These are phyloP conservation scores for Biscogniauxia marginata DNA, from an alignment of 2,329 filamentous ascomycete species.

Conservation along the genomic window DNA sequence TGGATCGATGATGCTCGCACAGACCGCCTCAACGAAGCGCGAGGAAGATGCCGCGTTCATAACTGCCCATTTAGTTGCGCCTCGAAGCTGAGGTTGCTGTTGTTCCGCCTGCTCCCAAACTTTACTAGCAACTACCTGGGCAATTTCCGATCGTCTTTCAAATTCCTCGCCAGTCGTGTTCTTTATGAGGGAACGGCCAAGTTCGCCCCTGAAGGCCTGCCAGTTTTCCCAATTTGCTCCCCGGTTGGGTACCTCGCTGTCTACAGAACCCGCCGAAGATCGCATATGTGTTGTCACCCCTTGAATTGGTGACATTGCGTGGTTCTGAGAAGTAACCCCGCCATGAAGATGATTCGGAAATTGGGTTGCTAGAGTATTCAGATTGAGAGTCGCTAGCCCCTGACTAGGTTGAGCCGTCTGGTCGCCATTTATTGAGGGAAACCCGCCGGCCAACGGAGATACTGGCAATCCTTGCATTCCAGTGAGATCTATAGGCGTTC, in stretches of 20 bases:
- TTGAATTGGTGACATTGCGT: background rate
- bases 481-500: too few relatives aligned
- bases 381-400: too few relatives aligned
- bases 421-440: too few relatives aligned
- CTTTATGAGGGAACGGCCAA: conserved; percentile 15
- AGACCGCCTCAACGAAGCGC: conserved; percentile 26
- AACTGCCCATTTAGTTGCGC: conserved; percentile 15
- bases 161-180: conserved; percentile 2
- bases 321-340: too few relatives aligned
- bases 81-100: conserved; percentile 4
- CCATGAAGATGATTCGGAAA: background rate
- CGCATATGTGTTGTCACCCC: conserved; percentile 16
- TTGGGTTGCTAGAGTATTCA: too few relatives aligned
- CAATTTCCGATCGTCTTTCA: conserved; percentile 8
- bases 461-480: too few relatives aligned
- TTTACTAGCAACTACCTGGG: conserved; percentile 10
- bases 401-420: too few relatives aligned
- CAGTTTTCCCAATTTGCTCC: conserved; percentile 9
- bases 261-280: background rate
- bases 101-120: conserved; percentile 12
- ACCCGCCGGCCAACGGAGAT: too few relatives aligned
- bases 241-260: background rate
- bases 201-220: conserved; percentile 19
- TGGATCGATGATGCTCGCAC: conserved; percentile 14
- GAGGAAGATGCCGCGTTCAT: conserved; percentile 14